Evolutionary conservation across 2,329 filamentous ascomycete genomes (phyloP).

Genomic region (Epichloe bromicola): DNA sequence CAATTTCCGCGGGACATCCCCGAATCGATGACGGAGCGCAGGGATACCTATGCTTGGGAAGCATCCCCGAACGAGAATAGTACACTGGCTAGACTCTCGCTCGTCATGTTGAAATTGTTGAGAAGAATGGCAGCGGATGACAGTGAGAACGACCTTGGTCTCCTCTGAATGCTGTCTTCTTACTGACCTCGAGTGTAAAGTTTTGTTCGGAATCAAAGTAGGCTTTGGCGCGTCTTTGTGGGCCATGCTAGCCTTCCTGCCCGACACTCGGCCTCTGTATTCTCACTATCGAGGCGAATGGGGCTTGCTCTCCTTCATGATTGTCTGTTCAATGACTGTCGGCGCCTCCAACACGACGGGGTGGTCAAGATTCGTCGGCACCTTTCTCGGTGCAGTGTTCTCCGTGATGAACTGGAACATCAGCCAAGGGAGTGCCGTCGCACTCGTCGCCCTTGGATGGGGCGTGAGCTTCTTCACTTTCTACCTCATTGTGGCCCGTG

Average conservation of each 20-base stretch:
- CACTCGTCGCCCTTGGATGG: constrained; percentile 65
- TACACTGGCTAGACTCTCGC: constrained; percentile 27
- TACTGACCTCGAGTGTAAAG: constrained; percentile 11
- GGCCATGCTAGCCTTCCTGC: constrained; percentile 70
- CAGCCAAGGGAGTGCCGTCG: constrained; percentile 55
- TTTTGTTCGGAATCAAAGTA: constrained; percentile 74
- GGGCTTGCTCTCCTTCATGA: constrained; percentile 91
- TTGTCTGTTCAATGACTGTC: constrained; percentile 90
- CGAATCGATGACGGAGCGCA: constrained; percentile 30
- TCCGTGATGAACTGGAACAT: constrained; percentile 65
- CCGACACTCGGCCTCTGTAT: constrained; percentile 60
- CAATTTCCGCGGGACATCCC: constrained; percentile 37
- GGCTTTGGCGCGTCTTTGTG: constrained; percentile 74
- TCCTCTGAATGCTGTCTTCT: background rate
- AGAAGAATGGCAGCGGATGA: constrained; percentile 35
- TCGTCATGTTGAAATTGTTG: constrained; percentile 26
- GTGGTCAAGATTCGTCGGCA: constrained; percentile 68
- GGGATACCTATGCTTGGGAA: constrained; percentile 37
- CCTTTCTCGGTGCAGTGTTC: constrained; percentile 60
- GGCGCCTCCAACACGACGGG: constrained; percentile 86
- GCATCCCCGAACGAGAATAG: constrained; percentile 28
- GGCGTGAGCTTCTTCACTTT: constrained; percentile 66
- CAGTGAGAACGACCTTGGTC: constrained; percentile 19
- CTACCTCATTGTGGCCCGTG: constrained; percentile 68
- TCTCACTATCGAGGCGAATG: constrained; percentile 81